Conservation (phyloP, 306 rosid species). For the Prunus kanzakura region DNA sequence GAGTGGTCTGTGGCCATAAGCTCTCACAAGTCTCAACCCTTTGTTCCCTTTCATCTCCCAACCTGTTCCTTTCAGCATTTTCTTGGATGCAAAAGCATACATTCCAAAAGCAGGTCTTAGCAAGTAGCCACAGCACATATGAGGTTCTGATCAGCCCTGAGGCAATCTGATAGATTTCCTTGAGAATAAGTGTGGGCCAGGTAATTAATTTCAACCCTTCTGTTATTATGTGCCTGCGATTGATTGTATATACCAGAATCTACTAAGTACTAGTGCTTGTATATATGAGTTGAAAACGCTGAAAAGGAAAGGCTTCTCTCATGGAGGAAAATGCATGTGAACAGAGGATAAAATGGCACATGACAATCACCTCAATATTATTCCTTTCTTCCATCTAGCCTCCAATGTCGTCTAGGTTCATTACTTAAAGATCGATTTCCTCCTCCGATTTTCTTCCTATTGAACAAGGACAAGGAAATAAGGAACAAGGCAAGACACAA, state of each 20-base stretch:
- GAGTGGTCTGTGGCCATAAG: background rate
- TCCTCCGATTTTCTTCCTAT: background rate
- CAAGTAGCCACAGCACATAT: background rate
- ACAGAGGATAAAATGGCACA: background rate
- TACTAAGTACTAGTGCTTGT: background rate
- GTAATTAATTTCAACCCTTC: background rate
- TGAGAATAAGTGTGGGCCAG: background rate
- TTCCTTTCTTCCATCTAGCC: constrained; percentile 24
- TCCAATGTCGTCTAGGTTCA: constrained; percentile 30
- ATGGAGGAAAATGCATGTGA: constrained; percentile 1
- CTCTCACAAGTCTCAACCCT: background rate
- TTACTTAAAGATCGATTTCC: background rate
- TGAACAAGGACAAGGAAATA: background rate
- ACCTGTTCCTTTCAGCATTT: constrained; percentile 1
- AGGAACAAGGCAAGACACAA: background rate
- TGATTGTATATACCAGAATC: background rate
- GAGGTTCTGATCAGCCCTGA: background rate
- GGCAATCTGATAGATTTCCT: background rate
- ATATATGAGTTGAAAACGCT: background rate
- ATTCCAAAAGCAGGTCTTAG: background rate
- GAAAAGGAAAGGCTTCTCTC: background rate
- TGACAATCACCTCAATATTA: constrained; percentile 14
- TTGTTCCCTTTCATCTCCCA: background rate
- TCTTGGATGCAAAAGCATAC: background rate
- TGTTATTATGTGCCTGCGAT: too few species aligned